Evolutionary conservation across 2,329 filamentous ascomycete genomes (phyloP).

Genomic region (Arachnomyces sp.): DNA sequence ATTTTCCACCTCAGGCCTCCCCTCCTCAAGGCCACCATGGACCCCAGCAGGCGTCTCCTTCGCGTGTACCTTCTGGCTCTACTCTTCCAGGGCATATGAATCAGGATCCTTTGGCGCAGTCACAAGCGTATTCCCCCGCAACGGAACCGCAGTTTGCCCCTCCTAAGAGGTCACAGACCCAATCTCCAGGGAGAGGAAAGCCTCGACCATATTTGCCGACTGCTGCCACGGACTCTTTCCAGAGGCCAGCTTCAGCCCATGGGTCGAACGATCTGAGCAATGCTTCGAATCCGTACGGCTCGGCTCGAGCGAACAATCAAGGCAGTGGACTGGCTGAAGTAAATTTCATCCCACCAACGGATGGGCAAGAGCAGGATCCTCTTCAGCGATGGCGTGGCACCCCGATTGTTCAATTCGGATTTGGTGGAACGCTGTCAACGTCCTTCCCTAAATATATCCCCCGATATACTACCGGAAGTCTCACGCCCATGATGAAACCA

Average conservation of each 20-base stretch:
- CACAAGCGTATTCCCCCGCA: slow-evolving; percentile 18
- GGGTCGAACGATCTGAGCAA: slow-evolving; percentile 33
- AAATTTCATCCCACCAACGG: slow-evolving; percentile 48
- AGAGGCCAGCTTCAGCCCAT: slow-evolving; percentile 48
- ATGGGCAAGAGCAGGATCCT: slow-evolving; percentile 57
- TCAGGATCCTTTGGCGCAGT: slow-evolving; percentile 1
- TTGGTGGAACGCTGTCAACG: slow-evolving; percentile 72
- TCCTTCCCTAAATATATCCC: slow-evolving; percentile 85
- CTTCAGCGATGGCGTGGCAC: slow-evolving; percentile 85
- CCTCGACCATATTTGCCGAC: slow-evolving; percentile 39
- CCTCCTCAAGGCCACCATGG: neutral
- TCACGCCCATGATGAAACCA: slow-evolving; percentile 68
- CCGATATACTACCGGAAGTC: slow-evolving; percentile 68
- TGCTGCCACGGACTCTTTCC: slow-evolving; percentile 37
- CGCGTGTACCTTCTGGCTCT: no score
- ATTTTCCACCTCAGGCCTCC: slow-evolving; percentile 1
- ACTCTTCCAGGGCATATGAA: no score
- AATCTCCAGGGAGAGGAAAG: slow-evolving; percentile 50
- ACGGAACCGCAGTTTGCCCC: slow-evolving; percentile 27
- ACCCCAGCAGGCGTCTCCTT: no score
- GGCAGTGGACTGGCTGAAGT: slow-evolving; percentile 33
- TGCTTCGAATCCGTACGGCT: slow-evolving; percentile 27
- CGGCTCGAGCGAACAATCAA: slow-evolving; percentile 27
- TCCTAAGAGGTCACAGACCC: slow-evolving; percentile 47
- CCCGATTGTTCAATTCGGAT: slow-evolving; percentile 79